Percentiles rank a stretch among this genome's conserved stretches.
Evolutionary conservation across 2,329 filamentous ascomycete genomes (phyloP).

Genomic region (Ascochyta clinopodiicola): DNA sequence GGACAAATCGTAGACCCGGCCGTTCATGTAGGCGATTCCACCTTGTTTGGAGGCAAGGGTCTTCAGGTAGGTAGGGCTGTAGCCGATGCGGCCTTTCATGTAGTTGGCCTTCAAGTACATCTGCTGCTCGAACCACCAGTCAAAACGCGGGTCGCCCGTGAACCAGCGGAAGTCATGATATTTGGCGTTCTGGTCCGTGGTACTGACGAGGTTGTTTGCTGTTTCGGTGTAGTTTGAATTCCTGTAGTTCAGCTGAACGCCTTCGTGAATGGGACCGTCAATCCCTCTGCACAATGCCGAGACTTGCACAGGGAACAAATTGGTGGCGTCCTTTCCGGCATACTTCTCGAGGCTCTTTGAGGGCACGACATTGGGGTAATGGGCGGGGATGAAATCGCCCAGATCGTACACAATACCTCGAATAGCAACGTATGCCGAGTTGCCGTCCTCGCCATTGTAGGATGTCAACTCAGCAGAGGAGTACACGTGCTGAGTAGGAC

Average conservation of each 20-base stretch:
- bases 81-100: slow-evolving; percentile 87
- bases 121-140: slow-evolving; percentile 95
- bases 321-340: slow-evolving; percentile 84
- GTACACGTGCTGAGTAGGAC: slow-evolving; percentile 88
- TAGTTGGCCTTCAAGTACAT: slow-evolving; percentile 76
- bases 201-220: slow-evolving; percentile 68
- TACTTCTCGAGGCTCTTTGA: slow-evolving; percentile 75
- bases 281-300: slow-evolving; percentile 86
- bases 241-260: slow-evolving; percentile 85
- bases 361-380: slow-evolving; percentile 76
- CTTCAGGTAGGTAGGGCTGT: slow-evolving; percentile 76
- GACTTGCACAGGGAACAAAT: slow-evolving; percentile 92
- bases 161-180: slow-evolving; percentile 95
- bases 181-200: slow-evolving; percentile 72
- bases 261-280: slow-evolving; percentile 69
- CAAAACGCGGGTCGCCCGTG: slow-evolving; percentile 79
- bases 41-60: slow-evolving; percentile 71
- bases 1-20: slow-evolving; percentile 87
- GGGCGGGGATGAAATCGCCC: slow-evolving; percentile 71
- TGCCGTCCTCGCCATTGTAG: slow-evolving; percentile 73
- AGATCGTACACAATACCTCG: slow-evolving; percentile 91
- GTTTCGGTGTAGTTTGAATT: slow-evolving; percentile 73
- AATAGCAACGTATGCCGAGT: slow-evolving; percentile 75
- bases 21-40: slow-evolving; percentile 78
- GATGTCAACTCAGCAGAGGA: slow-evolving; percentile 76